Percentiles rank a stretch among this genome's conserved stretches.
Evolutionary conservation across 2,329 filamentous ascomycete species (phyloP).

Genomic region (Tolypocladium sp.): DNA sequence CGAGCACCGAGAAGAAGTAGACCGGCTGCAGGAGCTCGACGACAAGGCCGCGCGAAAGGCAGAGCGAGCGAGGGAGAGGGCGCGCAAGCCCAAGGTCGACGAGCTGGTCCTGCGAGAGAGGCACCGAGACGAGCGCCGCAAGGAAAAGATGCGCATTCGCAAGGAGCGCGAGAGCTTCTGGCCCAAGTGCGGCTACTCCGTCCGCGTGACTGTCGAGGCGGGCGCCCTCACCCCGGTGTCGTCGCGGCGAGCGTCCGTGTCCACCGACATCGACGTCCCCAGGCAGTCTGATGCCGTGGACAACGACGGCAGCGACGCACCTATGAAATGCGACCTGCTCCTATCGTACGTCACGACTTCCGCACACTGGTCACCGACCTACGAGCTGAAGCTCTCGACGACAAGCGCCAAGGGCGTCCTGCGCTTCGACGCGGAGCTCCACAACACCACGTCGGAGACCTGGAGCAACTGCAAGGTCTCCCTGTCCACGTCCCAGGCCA

Average conservation of each 20-base stretch:
- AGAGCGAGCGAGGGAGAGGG: constrained; percentile 20
- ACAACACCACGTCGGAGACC: constrained; percentile 53
- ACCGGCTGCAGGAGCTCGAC: constrained; percentile 16
- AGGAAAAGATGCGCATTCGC: constrained; percentile 35
- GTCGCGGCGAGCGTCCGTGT: constrained; percentile 39
- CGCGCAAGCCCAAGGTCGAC: constrained; percentile 24
- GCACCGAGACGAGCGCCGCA: constrained; percentile 23
- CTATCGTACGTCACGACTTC: constrained; percentile 51
- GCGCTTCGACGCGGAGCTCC: constrained; percentile 53
- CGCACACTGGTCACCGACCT: constrained; percentile 51
- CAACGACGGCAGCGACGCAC: constrained; percentile 4
- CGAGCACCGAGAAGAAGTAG: constrained; percentile 10
- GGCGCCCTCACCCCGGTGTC: constrained; percentile 28
- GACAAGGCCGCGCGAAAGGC: constrained; percentile 18
- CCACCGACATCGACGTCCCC: constrained; percentile 43
- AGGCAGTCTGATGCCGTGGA: constrained; percentile 10
- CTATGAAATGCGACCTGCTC: constrained; percentile 32
- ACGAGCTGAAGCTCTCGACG: constrained; percentile 54
- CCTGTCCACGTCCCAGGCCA: constrained; percentile 55
- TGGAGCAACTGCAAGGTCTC: constrained; percentile 52
- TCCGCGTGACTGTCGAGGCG: constrained; percentile 39
- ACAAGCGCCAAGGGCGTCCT: constrained; percentile 40
- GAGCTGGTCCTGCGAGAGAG: constrained; percentile 23
- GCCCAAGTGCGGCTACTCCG: constrained; percentile 36
- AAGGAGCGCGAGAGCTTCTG: constrained; percentile 36